Evolutionary conservation across 768 basidiomycete species (phyloP), one percentile per base, ranked within the genome.

Genomic region (Termitomyces sp.): DNA sequence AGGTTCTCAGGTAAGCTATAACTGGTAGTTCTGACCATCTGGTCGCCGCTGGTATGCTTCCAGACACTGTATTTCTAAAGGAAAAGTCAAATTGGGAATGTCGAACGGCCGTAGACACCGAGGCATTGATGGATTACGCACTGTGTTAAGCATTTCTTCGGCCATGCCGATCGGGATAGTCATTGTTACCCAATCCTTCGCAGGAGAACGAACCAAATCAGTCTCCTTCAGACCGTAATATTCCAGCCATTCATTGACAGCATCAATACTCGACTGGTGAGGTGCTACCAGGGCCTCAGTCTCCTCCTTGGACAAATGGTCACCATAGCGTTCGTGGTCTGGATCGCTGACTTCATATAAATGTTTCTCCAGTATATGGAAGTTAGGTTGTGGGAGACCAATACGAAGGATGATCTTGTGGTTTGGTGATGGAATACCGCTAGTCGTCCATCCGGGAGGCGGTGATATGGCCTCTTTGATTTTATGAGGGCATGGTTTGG

Each of bases 141-240:
- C 87, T 47, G 89, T 86, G 64, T 82, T 72, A n/a, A 91, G 76
- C 81, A 91, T 85, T 62, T 80, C 71, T 68, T 91, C 88, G 0
- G 83, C 88, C 26, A 83, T 60, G 35, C 71, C 63, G 46, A 91
- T 76, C 0, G 87, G 80, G 7, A 88, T 71, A 13, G 69, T 80
- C 41, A 88, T 66, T 6, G 75, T 82, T 13, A 89, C 72, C 88
- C 87, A 91, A 60, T 90, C 88, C 49, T 80, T 77, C 0, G 87
- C 86, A 3, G 85, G 77, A 11, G 88, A 87, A 9, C 82, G 80
- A 43, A 70, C 60, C 22, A 83, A 62, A 55, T 79, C 75, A 41
- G 74, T 66, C 45, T 80, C 79, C 16, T 64, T 59, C 28, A 90
- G 69, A 33, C 83, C 86, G 57, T 86, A 76, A 3, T 74, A 75